Evolutionary conservation across 164 flowering plant species (phyloP).

Genomic region (Malania oleifera): DNA sequence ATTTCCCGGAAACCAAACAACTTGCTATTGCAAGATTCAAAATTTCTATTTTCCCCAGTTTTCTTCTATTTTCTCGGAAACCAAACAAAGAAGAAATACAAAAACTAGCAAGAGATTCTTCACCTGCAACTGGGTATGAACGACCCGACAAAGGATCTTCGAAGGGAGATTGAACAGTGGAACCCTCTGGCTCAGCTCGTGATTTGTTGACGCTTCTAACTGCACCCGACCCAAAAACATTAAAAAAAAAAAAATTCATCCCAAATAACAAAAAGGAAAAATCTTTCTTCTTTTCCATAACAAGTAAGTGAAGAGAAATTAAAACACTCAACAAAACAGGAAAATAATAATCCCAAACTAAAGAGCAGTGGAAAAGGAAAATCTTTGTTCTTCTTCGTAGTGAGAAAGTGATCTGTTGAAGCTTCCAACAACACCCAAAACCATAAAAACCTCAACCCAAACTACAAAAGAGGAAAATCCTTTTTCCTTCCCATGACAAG

Average conservation of each 20-base stretch:
- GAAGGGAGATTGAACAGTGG: slow-evolving; percentile 59
- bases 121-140: slow-evolving; percentile 55
- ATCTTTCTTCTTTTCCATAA: background rate
- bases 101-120: background rate
- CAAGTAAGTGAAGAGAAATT: background rate
- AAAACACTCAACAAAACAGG: background rate
- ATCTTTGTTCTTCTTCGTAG: too few species aligned
- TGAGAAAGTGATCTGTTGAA: too few species aligned
- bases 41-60: background rate
- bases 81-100: background rate
- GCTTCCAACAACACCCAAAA: too few species aligned
- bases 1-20: too few species aligned
- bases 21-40: too few species aligned
- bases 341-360: too few species aligned
- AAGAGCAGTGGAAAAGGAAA: too few species aligned
- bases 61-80: background rate
- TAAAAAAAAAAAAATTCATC: slow-evolving; percentile 7
- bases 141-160: slow-evolving; percentile 73
- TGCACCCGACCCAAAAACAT: slow-evolving; percentile 17
- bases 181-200: slow-evolving; percentile 57
- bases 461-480: too few species aligned
- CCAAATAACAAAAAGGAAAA: too few species aligned
- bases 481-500: too few species aligned
- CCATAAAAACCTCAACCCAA: too few species aligned
- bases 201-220: slow-evolving; percentile 83